These are phyloP conservation scores for Mycena capillaripes DNA, from an alignment of 768 basidiomycete genomes.

Conservation along the genomic window DNA sequence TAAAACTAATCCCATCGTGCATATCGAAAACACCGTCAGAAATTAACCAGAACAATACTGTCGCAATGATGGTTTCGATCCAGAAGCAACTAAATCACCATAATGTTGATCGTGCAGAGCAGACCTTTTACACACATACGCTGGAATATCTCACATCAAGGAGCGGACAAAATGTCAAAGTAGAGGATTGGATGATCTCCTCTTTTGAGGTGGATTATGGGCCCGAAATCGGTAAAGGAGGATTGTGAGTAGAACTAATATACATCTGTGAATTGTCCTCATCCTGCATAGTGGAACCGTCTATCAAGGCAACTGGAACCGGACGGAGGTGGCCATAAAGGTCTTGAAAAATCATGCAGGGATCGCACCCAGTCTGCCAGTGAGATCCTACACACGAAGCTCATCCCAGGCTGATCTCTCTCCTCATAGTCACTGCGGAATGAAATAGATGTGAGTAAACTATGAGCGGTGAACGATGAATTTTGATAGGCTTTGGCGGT, in stretches of 20 bases:
- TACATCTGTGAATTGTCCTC: neutral
- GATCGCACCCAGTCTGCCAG: neutral
- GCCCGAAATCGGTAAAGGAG: conserved; percentile 29
- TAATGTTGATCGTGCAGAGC: conserved; percentile 1
- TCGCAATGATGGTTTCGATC: conserved; percentile 35
- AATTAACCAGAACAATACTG: conserved; percentile 30
- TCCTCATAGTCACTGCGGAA: neutral
- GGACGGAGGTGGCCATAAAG: conserved; percentile 23
- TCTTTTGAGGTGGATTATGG: conserved; percentile 33
- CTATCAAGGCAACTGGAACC: conserved; percentile 18
- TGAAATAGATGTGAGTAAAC: neutral
- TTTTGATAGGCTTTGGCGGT: neutral
- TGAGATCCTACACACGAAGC: neutral
- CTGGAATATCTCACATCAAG: conserved; percentile 23
- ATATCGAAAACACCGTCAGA: neutral
- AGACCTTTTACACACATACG: conserved; percentile 26
- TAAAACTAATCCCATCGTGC: neutral
- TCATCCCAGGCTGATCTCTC: neutral
- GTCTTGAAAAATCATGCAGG: conserved; percentile 10
- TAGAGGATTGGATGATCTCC: conserved; percentile 37
- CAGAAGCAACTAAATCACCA: conserved; percentile 21
- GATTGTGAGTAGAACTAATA: conserved; percentile 21
- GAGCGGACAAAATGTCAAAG: conserved; percentile 23
- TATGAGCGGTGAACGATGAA: neutral
- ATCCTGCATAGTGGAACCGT: conserved; percentile 5